Evolutionary conservation across 2,329 filamentous ascomycete genomes (phyloP), one percentile per base, ranked within the genome.

Genomic region (Colletotrichum aenigma): DNA sequence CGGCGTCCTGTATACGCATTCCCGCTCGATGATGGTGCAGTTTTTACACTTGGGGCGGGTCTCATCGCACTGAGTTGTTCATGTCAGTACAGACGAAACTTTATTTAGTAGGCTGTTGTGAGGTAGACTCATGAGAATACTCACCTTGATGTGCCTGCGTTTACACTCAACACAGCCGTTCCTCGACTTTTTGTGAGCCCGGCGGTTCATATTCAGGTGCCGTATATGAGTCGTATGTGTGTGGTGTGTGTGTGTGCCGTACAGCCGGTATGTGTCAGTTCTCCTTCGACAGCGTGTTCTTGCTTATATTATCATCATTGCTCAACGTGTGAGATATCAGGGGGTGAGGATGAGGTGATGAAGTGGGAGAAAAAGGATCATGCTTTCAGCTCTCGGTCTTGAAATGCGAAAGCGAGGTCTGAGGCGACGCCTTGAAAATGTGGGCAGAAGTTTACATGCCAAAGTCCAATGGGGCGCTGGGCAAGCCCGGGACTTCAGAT

Each of bases 121-220:
- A n/a, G 5, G 38, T 21, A 48, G 18, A 32, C 30, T 26, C 24
- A 43, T 43, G 21, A 7, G 43, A 6, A 3, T 18, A n/a, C 66
- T 60, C 77, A 80, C 81, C 80, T 83, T 83, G 71, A 83, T 79
- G 68, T 83, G 82, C 6, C 82, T 80, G 32, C 78, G 77, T 73
- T 83, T 83, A 78, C 80, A 84, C 76, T 81, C 79, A 18, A 77
- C 70, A 70, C 82, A 84, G 26, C 82, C 82, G 15, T 74, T 76
- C 55, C 79, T 78, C 18, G 82, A 83, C 78, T 84, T 84, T 71
- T 81, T 82, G 79, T 83, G 82, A 68, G 66, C 55, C 8, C 52
- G 66, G 15, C 55, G 66, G 10, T 69, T 69, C 34, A 32, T 69
- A 4, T 26, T 64, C 32, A 64, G 60, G 12, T 38, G 43, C 7